A percentile compares a stretch with the other conserved stretches of the same genome.
These are phyloP conservation scores for Phytophthora nicotianae DNA, from an alignment of 352 stramenopile genomes.

Conservation along the genomic window DNA sequence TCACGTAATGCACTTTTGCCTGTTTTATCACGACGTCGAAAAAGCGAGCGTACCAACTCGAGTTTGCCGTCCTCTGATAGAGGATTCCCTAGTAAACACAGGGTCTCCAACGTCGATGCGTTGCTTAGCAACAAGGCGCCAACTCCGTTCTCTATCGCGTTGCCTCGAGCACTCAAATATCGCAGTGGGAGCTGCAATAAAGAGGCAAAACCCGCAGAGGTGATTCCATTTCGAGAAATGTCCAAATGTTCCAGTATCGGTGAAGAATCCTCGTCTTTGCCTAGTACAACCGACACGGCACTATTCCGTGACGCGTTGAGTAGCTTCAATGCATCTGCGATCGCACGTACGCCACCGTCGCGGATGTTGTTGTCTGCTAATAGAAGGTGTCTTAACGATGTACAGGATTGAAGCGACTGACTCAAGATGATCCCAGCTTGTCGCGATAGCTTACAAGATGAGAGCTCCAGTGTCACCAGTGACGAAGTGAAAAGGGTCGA, in stretches of 20 bases:
- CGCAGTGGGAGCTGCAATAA: constrained; percentile 33
- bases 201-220: constrained; percentile 34
- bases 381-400: constrained; percentile 35
- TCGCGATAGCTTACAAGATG: constrained; percentile 51
- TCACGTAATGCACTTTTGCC: constrained; percentile 27
- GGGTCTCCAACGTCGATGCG: constrained; percentile 23
- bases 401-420: constrained; percentile 52
- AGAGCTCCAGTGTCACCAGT: constrained; percentile 55
- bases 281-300: constrained; percentile 1
- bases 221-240: constrained; percentile 55
- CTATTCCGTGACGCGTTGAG: constrained; percentile 20
- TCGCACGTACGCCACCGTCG: constrained; percentile 53
- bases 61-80: constrained; percentile 43
- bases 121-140: constrained; percentile 32
- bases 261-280: background rate
- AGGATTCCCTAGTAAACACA: constrained; percentile 42
- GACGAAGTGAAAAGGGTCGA: constrained; percentile 40
- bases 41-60: constrained; percentile 41
- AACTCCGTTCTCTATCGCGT: constrained; percentile 43
- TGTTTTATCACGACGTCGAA: constrained; percentile 28
- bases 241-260: constrained; percentile 46
- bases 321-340: constrained; percentile 49
- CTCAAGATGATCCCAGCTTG: constrained; percentile 68
- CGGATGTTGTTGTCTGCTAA: constrained; percentile 60
- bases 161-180: constrained; percentile 33